Conservation (phyloP, 106 monocot species). For the Ottelia alismoides region DNA sequence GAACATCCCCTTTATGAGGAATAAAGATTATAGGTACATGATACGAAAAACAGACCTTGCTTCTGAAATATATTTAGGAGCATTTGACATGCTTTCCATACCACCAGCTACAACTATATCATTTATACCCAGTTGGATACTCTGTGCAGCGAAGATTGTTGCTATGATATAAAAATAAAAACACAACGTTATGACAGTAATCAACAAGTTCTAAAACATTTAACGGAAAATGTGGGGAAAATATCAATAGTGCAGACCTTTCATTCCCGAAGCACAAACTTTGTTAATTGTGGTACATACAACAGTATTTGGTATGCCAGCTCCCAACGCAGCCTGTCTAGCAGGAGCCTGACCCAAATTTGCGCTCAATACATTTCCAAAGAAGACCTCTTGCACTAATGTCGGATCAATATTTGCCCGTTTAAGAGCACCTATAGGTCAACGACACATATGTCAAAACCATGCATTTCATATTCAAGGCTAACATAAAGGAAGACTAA, state of each 20-base stretch:
- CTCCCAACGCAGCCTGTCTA: slow-evolving; percentile 94
- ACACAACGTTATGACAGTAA: not conserved
- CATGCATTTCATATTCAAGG: not conserved
- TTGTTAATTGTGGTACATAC: slow-evolving; percentile 88
- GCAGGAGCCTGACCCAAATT: slow-evolving; percentile 99
- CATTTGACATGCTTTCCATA: slow-evolving; percentile 99
- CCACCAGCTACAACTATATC: slow-evolving; percentile 94
- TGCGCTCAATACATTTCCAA: slow-evolving; percentile 98
- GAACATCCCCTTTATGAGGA: too few relatives aligned
- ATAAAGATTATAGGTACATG: too few relatives aligned
- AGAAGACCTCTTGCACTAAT: slow-evolving; percentile 92
- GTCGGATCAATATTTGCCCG: slow-evolving; percentile 84
- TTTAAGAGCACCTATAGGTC: slow-evolving; percentile 53
- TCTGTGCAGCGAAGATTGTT: slow-evolving; percentile 88
- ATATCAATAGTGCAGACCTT: slow-evolving; percentile 31
- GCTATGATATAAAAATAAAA: slow-evolving; percentile 23
- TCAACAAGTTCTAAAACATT: not conserved
- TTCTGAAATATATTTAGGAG: slow-evolving; percentile 89
- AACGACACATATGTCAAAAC: not conserved
- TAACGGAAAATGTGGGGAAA: not conserved
- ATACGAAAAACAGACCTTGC: slow-evolving; percentile 71
- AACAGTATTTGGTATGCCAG: slow-evolving; percentile 86
- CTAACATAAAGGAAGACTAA: not conserved
- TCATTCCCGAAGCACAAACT: slow-evolving; percentile 99
- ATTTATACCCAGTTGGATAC: slow-evolving; percentile 89